Percentiles rank a stretch among this genome's conserved stretches.
Conservation (phyloP, 2,329 filamentous ascomycete genomes). For the Fusarium algeriense region DNA sequence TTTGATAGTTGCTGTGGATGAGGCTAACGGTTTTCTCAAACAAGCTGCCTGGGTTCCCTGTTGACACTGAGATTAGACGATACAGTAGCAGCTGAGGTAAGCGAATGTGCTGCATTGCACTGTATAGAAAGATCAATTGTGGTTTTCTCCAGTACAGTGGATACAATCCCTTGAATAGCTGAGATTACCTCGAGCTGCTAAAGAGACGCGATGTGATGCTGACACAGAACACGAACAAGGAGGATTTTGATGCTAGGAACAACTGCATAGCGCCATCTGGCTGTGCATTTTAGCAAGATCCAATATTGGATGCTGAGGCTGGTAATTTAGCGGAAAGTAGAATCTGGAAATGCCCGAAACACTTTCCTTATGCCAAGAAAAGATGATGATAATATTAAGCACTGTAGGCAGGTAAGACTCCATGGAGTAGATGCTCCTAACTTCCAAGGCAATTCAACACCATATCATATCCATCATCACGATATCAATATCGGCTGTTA, state of each 20-base stretch:
- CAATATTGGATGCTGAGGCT: slow-evolving; percentile 17
- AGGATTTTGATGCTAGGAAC: slow-evolving; percentile 34
- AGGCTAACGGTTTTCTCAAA: slow-evolving; percentile 36
- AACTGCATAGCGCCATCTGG: slow-evolving; percentile 5
- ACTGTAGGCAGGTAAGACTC: background rate
- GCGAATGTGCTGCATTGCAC: background rate
- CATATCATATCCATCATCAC: background rate
- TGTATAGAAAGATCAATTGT: slow-evolving; percentile 15
- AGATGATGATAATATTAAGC: background rate
- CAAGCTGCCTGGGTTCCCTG: slow-evolving; percentile 41
- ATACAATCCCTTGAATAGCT: slow-evolving; percentile 15
- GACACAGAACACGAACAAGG: slow-evolving; percentile 12
- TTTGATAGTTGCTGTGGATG: slow-evolving; percentile 21
- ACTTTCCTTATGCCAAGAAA: slow-evolving; percentile 11
- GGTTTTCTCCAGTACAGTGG: slow-evolving; percentile 8
- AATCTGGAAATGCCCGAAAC: slow-evolving; percentile 13
- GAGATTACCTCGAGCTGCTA: slow-evolving; percentile 23
- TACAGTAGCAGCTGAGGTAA: slow-evolving; percentile 34
- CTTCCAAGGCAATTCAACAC: slow-evolving; percentile 1
- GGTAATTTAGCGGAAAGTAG: slow-evolving; percentile 8
- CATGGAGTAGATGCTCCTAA: background rate
- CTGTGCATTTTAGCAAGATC: background rate
- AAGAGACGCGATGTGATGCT: slow-evolving; percentile 22
- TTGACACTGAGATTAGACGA: slow-evolving; percentile 22
- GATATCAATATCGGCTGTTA: slow-evolving; percentile 29